Evolutionary conservation across 108 stramenopile species (phyloP), one percentile per base, ranked within the genome.

Genomic region (Fragilaria radians): DNA sequence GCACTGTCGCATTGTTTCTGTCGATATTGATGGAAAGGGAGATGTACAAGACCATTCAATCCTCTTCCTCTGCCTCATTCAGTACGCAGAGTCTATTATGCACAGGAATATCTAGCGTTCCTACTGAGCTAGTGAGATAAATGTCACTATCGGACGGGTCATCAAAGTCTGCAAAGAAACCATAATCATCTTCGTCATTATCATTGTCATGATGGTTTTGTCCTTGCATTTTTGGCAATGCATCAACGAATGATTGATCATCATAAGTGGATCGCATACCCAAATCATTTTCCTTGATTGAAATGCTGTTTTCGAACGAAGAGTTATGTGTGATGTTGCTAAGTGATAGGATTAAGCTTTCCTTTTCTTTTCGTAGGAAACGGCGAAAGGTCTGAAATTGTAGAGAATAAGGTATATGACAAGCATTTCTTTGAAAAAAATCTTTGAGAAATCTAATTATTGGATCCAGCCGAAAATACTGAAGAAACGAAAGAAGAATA

Each of bases 271-370:
- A n/a, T n/a, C n/a, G n/a, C n/a, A n/a, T n/a, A n/a, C n/a, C n/a
- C n/a, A n/a, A n/a, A n/a, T n/a, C n/a, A n/a, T n/a, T n/a, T n/a
- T n/a, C n/a, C n/a, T n/a, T n/a, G n/a, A n/a, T n/a, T n/a, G n/a
- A n/a, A n/a, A n/a, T n/a, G n/a, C n/a, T n/a, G n/a, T n/a, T 42
- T 14, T 42, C 36, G 36, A 42, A 42, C 11, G 36, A 42, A 14
- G 36, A 42, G 36, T 14, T 7, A 14, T 14, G 36, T 42, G 36
- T 42, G 11, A 42, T 42, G 7, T 7, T 14, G 14, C 11, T 14
- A 42, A 42, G 36, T 7, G 36, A 42, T 42, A 7, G 11, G 7
- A 63, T 62, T 0, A 29, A 49, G 31, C 61, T 61, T 21, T 57
- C 32, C 19, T 57, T 27, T 57, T 31, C 55, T 19, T 33, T 32